phyloP scores from a whole-genome alignment of 2,329 filamentous ascomycete species.

The Claviceps africana region DNA sequence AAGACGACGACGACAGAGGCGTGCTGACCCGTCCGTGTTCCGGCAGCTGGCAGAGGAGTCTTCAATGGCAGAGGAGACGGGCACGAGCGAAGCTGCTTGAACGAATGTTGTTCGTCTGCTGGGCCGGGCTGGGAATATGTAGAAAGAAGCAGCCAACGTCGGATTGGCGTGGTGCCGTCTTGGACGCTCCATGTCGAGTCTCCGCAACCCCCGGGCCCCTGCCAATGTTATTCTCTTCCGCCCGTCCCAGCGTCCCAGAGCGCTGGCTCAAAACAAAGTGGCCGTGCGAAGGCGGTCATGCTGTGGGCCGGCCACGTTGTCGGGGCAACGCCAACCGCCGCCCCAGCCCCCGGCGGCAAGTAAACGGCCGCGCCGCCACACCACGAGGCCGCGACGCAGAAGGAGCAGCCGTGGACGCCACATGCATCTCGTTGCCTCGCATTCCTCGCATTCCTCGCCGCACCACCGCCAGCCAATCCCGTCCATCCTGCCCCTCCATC shows the following conservation, averaged over 20 bases:
- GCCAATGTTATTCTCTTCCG: background rate
- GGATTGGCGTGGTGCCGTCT: background rate
- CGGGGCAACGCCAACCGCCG: background rate
- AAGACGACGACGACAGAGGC: background rate
- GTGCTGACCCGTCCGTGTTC: background rate
- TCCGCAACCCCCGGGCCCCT: background rate
- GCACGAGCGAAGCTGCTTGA: background rate
- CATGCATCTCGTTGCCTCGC: background rate
- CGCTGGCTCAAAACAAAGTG: background rate
- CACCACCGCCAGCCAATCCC: background rate
- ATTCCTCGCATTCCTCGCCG: no score
- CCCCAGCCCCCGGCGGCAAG: no score
- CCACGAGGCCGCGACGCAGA: no score
- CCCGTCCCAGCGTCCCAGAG: background rate
- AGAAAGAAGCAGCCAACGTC: background rate
- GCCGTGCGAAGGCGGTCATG: background rate
- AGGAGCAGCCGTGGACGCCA: no score
- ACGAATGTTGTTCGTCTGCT: background rate
- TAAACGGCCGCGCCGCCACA: background rate
- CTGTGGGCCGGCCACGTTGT: background rate
- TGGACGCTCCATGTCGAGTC: background rate
- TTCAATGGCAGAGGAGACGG: no score
- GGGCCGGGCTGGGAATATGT: background rate
- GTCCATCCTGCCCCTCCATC: background rate
- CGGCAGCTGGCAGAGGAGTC: no score